Conservation (phyloP, 768 basidiomycete genomes). For the Leccinum rimulosum region DNA sequence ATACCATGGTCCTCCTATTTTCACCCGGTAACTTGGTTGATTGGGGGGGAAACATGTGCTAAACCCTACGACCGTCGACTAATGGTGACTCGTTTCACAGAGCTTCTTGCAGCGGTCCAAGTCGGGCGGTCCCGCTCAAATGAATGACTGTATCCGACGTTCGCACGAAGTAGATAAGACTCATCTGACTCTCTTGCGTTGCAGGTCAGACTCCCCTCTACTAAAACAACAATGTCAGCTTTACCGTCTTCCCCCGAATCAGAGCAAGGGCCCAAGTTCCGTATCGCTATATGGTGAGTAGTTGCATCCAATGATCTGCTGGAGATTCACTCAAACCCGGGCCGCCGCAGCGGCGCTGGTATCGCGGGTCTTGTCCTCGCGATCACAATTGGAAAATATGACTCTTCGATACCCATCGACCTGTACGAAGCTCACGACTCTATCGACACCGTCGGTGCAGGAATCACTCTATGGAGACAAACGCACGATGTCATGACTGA, state of each 20-base stretch:
- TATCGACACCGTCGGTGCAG: conserved; percentile 40
- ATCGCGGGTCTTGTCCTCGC: conserved; percentile 46
- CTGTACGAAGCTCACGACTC: conserved; percentile 47
- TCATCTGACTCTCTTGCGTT: neutral
- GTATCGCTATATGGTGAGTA: conserved; percentile 15
- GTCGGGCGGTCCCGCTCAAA: neutral
- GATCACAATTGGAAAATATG: conserved; percentile 34
- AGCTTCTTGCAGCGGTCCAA: neutral
- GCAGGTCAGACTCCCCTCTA: neutral
- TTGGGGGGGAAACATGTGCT: neutral
- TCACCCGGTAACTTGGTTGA: neutral
- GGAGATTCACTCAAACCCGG: neutral
- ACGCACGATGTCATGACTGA: conserved; percentile 44
- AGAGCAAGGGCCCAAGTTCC: neutral
- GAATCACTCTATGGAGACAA: conserved; percentile 45
- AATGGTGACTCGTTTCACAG: neutral
- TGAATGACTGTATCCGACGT: neutral
- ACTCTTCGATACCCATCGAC: conserved; percentile 35
- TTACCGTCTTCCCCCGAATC: neutral
- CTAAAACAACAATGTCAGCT: neutral
- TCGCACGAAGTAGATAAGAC: neutral
- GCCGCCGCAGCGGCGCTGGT: conserved; percentile 35
- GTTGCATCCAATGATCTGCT: neutral
- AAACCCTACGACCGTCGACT: neutral
- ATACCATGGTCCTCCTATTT: neutral